Base-by-base conservation (phyloP, 306 rosid genomes). In the Amphicarpaea edgeworthii region DNA sequence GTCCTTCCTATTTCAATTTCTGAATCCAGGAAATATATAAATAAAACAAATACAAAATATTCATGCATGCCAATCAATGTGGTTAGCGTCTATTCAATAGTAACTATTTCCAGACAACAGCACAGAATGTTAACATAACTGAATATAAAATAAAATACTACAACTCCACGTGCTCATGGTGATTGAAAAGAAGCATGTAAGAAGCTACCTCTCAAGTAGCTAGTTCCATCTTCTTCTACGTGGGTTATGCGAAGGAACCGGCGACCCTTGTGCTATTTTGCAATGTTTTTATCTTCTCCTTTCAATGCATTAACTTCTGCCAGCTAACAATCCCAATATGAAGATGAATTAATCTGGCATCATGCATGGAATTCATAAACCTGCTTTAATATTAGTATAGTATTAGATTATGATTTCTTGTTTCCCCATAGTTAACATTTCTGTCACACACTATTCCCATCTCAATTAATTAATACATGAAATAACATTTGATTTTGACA, bases 311-410 rank as follows among this genome's bases (percentile, higher is more conserved):
- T 74, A 79, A 69, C 59, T 69, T 62, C 84, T 80, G 96, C 96
- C 96, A 93, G 96, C 97, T 90, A 85, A 74, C 95, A 84, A 81
- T 84, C 86, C 90, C 93, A 86, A 75, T 42, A 59, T 82, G 38
- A 24, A 34, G 19, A 83, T 42, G 57, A 55, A 72, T 72, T 72
- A 67, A 67, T 68, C 20, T 77, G 45, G 26, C 53, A 14, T 20
- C 60, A 47, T 32, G 54, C 60, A 47, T 32, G 54, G 55, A 68
- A 17, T 47, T 63, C 69, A 77, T 66, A 23, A 45, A 59, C 28
- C 26, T 58, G 16, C 38, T 12, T 68, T 37, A 24, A 12, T 45
- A 68, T 68, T 66, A n/a, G n/a, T n/a, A 64, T 76, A 70, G 61
- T 75, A 54, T 49, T 75, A 64, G 41, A 77, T 45, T 83, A 21